Evolutionary conservation across 768 basidiomycete genomes (phyloP), one percentile per base, ranked within the genome.

Genomic region (Macrolepiota albuminosa): DNA sequence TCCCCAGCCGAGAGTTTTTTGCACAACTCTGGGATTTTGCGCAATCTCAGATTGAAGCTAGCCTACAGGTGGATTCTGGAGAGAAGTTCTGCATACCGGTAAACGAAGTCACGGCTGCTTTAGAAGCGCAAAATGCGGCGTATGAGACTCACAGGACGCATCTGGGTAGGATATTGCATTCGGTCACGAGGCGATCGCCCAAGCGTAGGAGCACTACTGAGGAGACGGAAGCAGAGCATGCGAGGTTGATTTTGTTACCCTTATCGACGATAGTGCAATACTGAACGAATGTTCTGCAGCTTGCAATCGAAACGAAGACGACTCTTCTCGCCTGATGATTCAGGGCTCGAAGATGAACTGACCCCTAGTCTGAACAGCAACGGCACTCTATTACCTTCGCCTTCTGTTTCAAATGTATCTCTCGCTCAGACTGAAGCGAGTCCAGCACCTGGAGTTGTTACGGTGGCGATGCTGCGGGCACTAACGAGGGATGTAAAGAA

Each of bases 401-500:
- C 79, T 0, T 83, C 82, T 40, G 70, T 71, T 24, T 77, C 77
- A 48, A 78, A 77, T 0, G 68, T 72, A 8, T 80, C 81, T 1
- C 70, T 78, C 5, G 70, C 75, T 13, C 64, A 65, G 36, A 70
- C 69, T 33, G 71, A 75, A 37, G 59, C 63, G 31, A 64, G 67
- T 26, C 49, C 63, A 16, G 53, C 69, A 51, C 54, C 67, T 31
- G 63, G 67, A 11, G 50, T 73, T 21, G 79, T 88, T 39, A 88
- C 86, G 2, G 73, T 84, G 29, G 83, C 84, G 16, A 89, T 89
- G 87, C 68, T 89, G 52, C 82, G 85, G 43, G 81, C 82, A 4
- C 67, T 85, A 60, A 84, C 84, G 42, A 77, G 74, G 60, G 80
- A 84, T 69, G 61, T 85, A 60, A 84, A 81, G 72, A 74, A 71